These are phyloP conservation scores for Amphibolis antarctica DNA, from an alignment of 106 monocot genomes.

Conservation along the genomic window DNA sequence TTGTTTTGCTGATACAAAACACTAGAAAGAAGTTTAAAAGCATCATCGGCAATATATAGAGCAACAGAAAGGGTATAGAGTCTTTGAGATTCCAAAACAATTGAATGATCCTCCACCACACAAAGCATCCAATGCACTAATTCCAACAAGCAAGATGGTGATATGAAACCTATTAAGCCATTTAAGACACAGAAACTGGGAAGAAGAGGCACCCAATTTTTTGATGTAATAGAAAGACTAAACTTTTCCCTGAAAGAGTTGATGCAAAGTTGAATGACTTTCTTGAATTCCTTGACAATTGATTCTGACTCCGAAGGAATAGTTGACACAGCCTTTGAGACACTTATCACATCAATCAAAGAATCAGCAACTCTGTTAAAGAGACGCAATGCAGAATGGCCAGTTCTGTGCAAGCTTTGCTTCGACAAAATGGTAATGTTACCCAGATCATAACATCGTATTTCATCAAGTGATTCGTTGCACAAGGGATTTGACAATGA, in stretches of 20 bases:
- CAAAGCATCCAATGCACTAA: constrained; percentile 52
- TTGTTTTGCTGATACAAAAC: constrained; percentile 14
- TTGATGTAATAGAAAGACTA: constrained; percentile 17
- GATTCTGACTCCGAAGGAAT: constrained; percentile 9
- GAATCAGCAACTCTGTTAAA: constrained; percentile 28
- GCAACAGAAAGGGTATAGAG: constrained; percentile 28
- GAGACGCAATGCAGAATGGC: constrained; percentile 33
- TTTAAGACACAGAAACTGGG: constrained; percentile 42
- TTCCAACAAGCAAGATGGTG: constrained; percentile 59
- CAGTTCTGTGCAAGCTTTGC: constrained; percentile 33
- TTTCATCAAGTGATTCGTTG: constrained; percentile 8
- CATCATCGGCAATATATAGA: constrained; percentile 39
- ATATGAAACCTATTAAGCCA: constrained; percentile 33
- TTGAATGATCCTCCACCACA: constrained; percentile 24
- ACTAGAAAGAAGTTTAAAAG: constrained; percentile 33
- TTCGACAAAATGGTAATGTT: constrained; percentile 20
- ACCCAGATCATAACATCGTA: constrained; percentile 10
- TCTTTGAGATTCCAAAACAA: constrained; percentile 8
- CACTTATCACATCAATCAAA: constrained; percentile 14
- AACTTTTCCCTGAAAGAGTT: constrained; percentile 41
- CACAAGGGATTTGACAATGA: constrained; percentile 35
- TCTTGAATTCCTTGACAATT: constrained; percentile 24
- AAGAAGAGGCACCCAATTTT: constrained; percentile 29
- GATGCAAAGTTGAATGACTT: constrained; percentile 26
- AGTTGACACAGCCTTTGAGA: constrained; percentile 6